Conservation (phyloP, 257 asterid genomes). For the Solanum commersonii region DNA sequence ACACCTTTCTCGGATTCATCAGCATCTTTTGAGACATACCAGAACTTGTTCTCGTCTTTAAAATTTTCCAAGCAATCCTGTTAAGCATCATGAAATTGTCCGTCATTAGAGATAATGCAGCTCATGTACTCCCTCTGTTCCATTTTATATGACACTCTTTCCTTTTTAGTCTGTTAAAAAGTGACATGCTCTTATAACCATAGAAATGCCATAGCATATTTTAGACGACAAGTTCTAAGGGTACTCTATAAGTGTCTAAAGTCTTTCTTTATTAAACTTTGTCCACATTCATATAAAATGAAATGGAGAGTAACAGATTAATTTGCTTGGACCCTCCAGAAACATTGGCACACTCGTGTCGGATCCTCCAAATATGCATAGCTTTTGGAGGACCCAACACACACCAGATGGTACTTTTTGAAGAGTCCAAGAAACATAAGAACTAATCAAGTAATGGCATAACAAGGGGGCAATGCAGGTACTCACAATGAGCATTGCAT, state of each 20-base stretch:
- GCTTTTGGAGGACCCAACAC: not conserved
- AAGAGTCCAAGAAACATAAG: not conserved
- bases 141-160: not conserved
- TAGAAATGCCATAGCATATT: not conserved
- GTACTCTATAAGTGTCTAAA: not conserved
- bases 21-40: slow-evolving; percentile 60
- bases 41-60: slow-evolving; percentile 47
- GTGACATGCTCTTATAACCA: not conserved
- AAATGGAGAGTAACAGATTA: not conserved
- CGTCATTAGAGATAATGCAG: not conserved
- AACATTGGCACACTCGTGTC: not conserved
- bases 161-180: not conserved
- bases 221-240: not conserved
- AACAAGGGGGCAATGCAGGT: not conserved
- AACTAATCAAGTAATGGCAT: not conserved
- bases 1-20: slow-evolving; percentile 61
- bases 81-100: not conserved
- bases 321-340: not conserved
- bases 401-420: not conserved
- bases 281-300: not conserved
- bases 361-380: not conserved
- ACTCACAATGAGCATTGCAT: slow-evolving; percentile 65
- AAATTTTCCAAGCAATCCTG: slow-evolving; percentile 64
- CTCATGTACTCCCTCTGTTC: not conserved
- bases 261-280: not conserved